Base-by-base conservation (phyloP, 192 early-diverging fungal species). In the Gamsiella multidivaricata region DNA sequence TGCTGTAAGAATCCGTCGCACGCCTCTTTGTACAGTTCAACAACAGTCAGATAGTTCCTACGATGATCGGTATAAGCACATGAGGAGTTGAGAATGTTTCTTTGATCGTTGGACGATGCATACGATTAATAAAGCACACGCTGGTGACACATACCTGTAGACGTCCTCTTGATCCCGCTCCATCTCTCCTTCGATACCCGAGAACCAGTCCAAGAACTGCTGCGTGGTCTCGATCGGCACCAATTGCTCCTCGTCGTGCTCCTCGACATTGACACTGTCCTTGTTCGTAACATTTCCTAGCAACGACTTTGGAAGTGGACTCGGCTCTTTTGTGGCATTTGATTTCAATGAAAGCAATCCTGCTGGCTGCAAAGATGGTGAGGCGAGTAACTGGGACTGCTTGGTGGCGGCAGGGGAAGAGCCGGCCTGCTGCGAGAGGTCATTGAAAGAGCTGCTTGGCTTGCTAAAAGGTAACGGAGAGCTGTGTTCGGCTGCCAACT, bases 181-280 rank as follows among this genome's bases (percentile, higher is more conserved):
- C 89, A 97, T 92, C 43, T 92, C 88, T 33, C 81, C 69, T 72
- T 98, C 95, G 7, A 93, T 87, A 12, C 57, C 66, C 18, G 92
- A 84, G 82, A 96, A 97, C 97, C 97, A 99, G 64, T 94, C 91
- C 58, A 98, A 88, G 61, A 99, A 99, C 83, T 98, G 91, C 29
- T 95, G 93, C 0, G 92, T 90, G 3, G 90, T 97, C 51, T 96
- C 91, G 41, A 98, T 92, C 2, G 92, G 85, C 74, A 82, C 85
- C 15, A 71, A 50, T 28, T 81, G 60, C 26, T 80, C 86, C 39
- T 81, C 53, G 3, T 71, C 74, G 9, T 72, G 25, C 0, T 76
- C 79, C n/a, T 57, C 78, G 4, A 68, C 47, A 42, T 17, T 51
- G 37, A 64, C 29, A 2, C 41, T 61, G 25, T 78, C 61, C 11